A percentile compares a stretch with the other conserved stretches of the same genome.
phyloP scores from a whole-genome alignment of 768 basidiomycete genomes.

The Daedalea quercina region DNA sequence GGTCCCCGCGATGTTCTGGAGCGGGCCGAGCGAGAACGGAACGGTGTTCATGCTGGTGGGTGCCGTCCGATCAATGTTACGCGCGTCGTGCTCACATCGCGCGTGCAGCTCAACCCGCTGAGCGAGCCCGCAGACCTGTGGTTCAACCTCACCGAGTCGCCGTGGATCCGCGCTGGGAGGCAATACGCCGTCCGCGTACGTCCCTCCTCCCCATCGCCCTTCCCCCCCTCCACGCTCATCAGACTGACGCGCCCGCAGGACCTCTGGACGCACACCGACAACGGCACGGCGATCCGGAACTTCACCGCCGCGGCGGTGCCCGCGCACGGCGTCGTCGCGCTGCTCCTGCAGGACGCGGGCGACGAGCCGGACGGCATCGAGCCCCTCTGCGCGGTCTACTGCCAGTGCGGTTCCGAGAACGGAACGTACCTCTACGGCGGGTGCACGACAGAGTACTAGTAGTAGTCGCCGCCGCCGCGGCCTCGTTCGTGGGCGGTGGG shows the following conservation, averaged over 20 bases:
- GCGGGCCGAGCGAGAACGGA: slow-evolving; percentile 55
- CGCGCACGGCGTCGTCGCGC: slow-evolving; percentile 62
- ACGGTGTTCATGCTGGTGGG: slow-evolving; percentile 59
- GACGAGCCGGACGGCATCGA: slow-evolving; percentile 52
- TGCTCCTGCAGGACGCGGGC: slow-evolving; percentile 57
- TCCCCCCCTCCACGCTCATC: no score
- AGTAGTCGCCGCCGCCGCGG: background rate
- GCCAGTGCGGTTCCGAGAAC: slow-evolving; percentile 2
- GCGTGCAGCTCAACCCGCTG: slow-evolving; percentile 46
- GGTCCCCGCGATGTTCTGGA: slow-evolving; percentile 64
- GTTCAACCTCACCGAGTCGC: slow-evolving; percentile 61
- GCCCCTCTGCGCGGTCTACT: slow-evolving; percentile 37
- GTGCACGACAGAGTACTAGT: background rate
- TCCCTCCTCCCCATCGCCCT: slow-evolving; percentile 4
- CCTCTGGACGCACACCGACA: slow-evolving; percentile 64
- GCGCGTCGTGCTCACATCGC: background rate
- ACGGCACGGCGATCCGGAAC: slow-evolving; percentile 56
- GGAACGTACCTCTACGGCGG: background rate
- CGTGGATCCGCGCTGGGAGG: slow-evolving; percentile 61
- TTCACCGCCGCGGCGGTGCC: slow-evolving; percentile 52
- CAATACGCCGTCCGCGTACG: slow-evolving; percentile 58
- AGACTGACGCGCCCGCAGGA: slow-evolving; percentile 28
- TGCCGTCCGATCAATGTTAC: background rate
- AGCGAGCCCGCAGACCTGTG: slow-evolving; percentile 47
- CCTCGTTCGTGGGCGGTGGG: no score